Evolutionary conservation across 1,284 basidiomycete species (phyloP), one percentile per base, ranked within the genome.

Genomic region (Rhodotorula sp.): DNA sequence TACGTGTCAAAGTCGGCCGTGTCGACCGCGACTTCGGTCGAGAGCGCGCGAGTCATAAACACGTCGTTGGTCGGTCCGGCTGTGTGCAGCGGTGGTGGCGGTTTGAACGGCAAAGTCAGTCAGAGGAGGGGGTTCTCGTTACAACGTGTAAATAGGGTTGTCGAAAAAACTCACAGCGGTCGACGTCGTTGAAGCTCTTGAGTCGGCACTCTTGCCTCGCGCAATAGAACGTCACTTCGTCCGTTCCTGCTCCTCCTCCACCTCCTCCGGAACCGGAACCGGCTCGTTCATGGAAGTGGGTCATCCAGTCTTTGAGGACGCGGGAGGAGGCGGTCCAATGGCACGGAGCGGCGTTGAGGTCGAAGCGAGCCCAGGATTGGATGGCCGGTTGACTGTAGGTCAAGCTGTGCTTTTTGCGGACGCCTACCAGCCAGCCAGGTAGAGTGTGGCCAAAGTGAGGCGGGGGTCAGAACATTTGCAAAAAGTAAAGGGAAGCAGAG

Each of bases 211-310:
- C 52, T 23, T 16, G 2, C 16, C 48, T 29, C 26, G 39, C 43
- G 49, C 64, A 66, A 49, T 74, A 74, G 67, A 76, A 76, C 49
- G 75, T 74, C 57, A 76, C 67, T 59, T 76, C 75, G 57, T 76
- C 72, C 16, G 69, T 69, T 12, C 54, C 54, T 2, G 26, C 54
- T n/a, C 26, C 54, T 31, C 29, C 54, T 12, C 54, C 54, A 12
- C 54, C 54, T 15, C 54, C 52, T 5, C 54, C 54, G n/a, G 26
- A 12, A 18, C 54, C 29, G 23, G 49, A 51, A 23, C 54, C 14
- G 26, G 54, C 16, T 26, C 54, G 29, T 16, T 56, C 54, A 26
- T 56, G 54, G 7, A 56, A 56, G 26, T 56, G 54, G n/a, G 54
- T 26, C 6, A 58, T 71, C 73, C 70, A 73, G 29, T 77, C 74